A percentile compares a stretch with the other conserved stretches of the same genome.
Evolutionary conservation across 306 rosid genomes (phyloP).

Genomic region (Glycine soja): DNA sequence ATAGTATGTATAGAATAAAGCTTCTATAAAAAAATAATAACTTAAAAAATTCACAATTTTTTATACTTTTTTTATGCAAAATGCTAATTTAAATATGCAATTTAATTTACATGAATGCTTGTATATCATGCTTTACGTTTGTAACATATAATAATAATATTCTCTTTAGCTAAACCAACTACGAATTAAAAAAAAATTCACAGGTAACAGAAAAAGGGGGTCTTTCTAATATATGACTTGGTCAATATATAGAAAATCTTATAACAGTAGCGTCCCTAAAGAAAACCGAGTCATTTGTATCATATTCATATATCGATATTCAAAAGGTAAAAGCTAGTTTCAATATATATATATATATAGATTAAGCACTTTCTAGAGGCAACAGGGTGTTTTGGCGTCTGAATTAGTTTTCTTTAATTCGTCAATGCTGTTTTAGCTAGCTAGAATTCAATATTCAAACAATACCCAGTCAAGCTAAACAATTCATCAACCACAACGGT

Average conservation of each 20-base stretch:
- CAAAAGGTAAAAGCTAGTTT: background rate
- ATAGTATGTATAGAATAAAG: too few species aligned
- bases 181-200: background rate
- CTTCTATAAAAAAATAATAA: too few species aligned
- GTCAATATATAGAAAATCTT: background rate
- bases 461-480: background rate
- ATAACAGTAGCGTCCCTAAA: background rate
- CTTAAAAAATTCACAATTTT: too few species aligned
- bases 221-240: background rate
- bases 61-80: background rate
- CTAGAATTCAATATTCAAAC: conserved; percentile 26
- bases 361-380: background rate
- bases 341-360: background rate
- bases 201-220: background rate
- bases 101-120: background rate
- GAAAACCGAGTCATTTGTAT: background rate
- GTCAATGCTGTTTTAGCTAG: background rate
- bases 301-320: background rate
- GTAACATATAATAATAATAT: background rate
- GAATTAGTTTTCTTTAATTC: background rate
- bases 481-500: background rate
- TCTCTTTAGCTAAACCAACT: background rate
- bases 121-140: background rate
- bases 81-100: background rate
- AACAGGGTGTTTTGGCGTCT: conserved; percentile 18